phyloP scores from a whole-genome alignment of 352 stramenopile genomes.

The Phytophthora melonis region DNA sequence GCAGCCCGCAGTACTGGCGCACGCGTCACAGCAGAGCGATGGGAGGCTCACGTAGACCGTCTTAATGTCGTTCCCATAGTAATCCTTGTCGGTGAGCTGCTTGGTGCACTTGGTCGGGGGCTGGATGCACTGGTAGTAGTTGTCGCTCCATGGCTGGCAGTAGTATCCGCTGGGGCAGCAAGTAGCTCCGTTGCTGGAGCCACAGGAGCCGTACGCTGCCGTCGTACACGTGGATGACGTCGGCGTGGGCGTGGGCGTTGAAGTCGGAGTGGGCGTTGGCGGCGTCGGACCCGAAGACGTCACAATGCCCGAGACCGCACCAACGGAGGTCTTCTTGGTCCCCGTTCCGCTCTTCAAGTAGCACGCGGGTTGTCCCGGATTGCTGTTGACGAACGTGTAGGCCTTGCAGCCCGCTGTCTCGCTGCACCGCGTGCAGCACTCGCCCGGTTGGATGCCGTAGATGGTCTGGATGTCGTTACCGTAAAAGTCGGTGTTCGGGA shows the following conservation, averaged over 20 bases:
- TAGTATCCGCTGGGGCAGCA: slow-evolving; percentile 50
- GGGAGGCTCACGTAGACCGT: slow-evolving; percentile 52
- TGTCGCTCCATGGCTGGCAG: slow-evolving; percentile 55
- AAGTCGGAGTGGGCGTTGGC: slow-evolving; percentile 27
- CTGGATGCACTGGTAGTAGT: slow-evolving; percentile 52
- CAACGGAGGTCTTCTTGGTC: slow-evolving; percentile 14
- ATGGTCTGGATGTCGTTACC: slow-evolving; percentile 42
- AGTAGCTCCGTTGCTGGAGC: slow-evolving; percentile 31
- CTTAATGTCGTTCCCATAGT: slow-evolving; percentile 57
- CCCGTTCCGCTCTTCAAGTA: slow-evolving; percentile 48
- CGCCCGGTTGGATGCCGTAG: slow-evolving; percentile 33
- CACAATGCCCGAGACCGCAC: slow-evolving; percentile 44
- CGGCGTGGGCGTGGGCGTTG: slow-evolving; percentile 24
- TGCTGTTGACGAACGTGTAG: slow-evolving; percentile 46
- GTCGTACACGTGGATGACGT: slow-evolving; percentile 28
- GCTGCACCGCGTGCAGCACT: slow-evolving; percentile 30
- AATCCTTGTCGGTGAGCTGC: slow-evolving; percentile 49
- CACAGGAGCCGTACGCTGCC: slow-evolving; percentile 27
- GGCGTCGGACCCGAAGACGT: slow-evolving; percentile 20
- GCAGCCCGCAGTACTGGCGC: slow-evolving; percentile 44
- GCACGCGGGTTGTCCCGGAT: slow-evolving; percentile 39
- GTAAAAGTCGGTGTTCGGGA: slow-evolving; percentile 43
- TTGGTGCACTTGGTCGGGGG: slow-evolving; percentile 41
- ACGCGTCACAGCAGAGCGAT: slow-evolving; percentile 57
- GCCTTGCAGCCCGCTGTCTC: slow-evolving; percentile 25